Base-by-base conservation (phyloP, 2,329 filamentous ascomycete species). In the Mycosphaerella sp. region DNA sequence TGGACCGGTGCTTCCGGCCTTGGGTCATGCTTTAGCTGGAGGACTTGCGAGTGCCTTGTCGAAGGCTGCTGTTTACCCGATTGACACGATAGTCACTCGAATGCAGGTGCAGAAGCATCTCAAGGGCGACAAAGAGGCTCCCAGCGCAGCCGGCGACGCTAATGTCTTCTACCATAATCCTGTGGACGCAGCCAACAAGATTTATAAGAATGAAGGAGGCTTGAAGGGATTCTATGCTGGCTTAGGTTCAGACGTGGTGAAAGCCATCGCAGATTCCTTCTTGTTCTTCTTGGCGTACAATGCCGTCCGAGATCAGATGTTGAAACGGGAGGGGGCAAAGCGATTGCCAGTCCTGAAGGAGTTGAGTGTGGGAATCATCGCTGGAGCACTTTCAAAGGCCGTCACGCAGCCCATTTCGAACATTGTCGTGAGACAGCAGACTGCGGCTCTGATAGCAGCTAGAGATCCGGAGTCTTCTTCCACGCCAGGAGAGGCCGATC, bases 221-320 rank as follows among this genome's bases (percentile, higher is more conserved):
- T 60, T 84, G 14, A 67, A 69, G 48, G 87, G 85, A 1, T 84
- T 95, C 60, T 95, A 78, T 59, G 74, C 70, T 23, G 76, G 76
- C 4, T 64, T 74, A 7, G 57, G 61, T 12, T 69, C 70, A 7
- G 75, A 78, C 62, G 71, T 74, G 1, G 61, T 69, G 26, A 78
- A 78, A 60, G 71, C 72, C 42, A 69, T 78, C 10, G 69, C 82
- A 31, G 89, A 93, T 73, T 87, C 85, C 53, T 92, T 93, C 67
- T 76, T 95, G 48, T 95, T 95, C 76, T 95, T 95, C 73, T 78
- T 92, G 14, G 85, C 87, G 55, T 95, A 95, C 72, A 87, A 74
- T 2, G 79, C 78, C 51, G 62, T 83, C 17, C 71, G 79, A 41
- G 73, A 80, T 54, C 68, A 66, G 38, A 64, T 73, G 51, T 62